Percentiles rank a stretch among this genome's conserved stretches.
Conservation (phyloP, 2,329 filamentous ascomycete genomes). For the Penicillium hordei region DNA sequence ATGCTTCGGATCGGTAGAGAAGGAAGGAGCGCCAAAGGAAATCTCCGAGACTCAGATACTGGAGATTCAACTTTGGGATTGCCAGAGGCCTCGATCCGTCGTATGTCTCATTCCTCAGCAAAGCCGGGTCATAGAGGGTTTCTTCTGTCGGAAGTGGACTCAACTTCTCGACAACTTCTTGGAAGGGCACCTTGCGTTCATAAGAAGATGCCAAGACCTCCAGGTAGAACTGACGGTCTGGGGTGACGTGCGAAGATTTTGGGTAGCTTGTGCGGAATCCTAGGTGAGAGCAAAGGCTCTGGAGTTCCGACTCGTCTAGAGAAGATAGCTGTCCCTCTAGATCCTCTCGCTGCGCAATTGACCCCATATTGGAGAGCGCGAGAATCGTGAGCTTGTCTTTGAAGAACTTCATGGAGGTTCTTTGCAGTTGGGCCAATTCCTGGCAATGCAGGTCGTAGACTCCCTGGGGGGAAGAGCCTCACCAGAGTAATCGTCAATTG, state of each 20-base stretch:
- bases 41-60: conserved; percentile 91
- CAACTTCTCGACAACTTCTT: conserved; percentile 71
- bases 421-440: conserved; percentile 74
- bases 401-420: conserved; percentile 75
- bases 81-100: conserved; percentile 84
- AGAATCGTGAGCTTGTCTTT: conserved; percentile 88
- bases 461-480: conserved; percentile 70
- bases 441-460: conserved; percentile 79
- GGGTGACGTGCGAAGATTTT: conserved; percentile 64
- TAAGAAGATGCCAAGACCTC: conserved; percentile 74
- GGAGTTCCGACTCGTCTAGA: conserved; percentile 72
- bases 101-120: conserved; percentile 80
- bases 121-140: conserved; percentile 72
- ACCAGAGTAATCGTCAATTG: conserved; percentile 87
- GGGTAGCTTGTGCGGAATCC: conserved; percentile 84
- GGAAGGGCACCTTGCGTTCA: conserved; percentile 77
- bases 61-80: conserved; percentile 89
- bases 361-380: conserved; percentile 86
- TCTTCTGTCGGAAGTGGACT: conserved; percentile 79
- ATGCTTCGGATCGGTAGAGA: conserved; percentile 84
- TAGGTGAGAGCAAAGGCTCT: conserved; percentile 66
- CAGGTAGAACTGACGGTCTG: conserved; percentile 50
- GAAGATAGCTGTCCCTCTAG: conserved; percentile 71
- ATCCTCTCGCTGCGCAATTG: conserved; percentile 77
- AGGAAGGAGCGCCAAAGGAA: conserved; percentile 95